Evolutionary conservation across 257 asterid species (phyloP), one percentile per base, ranked within the genome.

Genomic region (Solanum dulcamara): DNA sequence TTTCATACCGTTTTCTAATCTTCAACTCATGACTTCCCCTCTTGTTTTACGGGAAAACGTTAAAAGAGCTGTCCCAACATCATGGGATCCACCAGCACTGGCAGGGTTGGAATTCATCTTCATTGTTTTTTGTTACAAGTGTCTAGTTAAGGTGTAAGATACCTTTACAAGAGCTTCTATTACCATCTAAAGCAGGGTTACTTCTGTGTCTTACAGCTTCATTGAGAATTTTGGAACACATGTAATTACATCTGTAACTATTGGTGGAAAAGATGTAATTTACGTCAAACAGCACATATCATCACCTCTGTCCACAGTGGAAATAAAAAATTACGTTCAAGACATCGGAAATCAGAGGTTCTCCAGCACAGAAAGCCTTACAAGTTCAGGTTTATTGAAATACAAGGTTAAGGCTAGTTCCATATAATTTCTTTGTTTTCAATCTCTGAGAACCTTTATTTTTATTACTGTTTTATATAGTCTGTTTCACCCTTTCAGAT

Each of bases 181-280:
- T 53, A 46, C 22, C 74, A 77, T 46, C 51, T 84, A 84, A 84
- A n/a, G 46, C 37, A 30, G 40, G 35, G 59, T 60, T 89, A 38
- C 51, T 86, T 80, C 67, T 89, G 46, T 81, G 74, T 83, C 44
- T 84, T 71, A 74, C 94, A 95, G 98, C 90, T 95, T 95, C 91
- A 94, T 95, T 53, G 98, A 95, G 86, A 94, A 92, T 88, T 95
- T 92, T 55, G 98, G 98, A 83, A 95, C 98, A 11, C 98, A 95
- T 85, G 92, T 94, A 84, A 91, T 95, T 62, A 92, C 96, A 75
- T 94, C 97, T 60, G 90, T 95, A 55, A 95, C 96, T 80, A 89
- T 94, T 44, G 98, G 98, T 0, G 98, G 98, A 80, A 94, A 95
- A 91, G 98, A 95, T 89, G 95, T 93, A 81, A 92, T 95, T 87